Evolutionary conservation across 306 rosid species (phyloP).

Genomic region (Erythrophleum fordii): DNA sequence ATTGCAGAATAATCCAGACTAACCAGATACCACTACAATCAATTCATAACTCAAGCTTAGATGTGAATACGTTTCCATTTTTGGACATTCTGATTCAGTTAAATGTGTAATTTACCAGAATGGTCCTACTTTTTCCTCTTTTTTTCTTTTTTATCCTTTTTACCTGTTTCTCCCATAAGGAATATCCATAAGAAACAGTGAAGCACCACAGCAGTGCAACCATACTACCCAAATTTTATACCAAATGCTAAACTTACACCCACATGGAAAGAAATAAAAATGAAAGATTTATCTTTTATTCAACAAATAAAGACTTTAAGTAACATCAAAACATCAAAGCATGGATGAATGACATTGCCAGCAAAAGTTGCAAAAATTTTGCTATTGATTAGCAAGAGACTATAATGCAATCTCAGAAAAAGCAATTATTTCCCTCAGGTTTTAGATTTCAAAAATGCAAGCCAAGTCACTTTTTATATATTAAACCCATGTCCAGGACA

Average conservation of each 20-base stretch:
- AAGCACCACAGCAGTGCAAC: not conserved
- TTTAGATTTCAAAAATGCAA: not conserved
- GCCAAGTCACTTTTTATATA: not conserved
- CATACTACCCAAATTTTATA: not conserved
- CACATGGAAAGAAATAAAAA: not conserved
- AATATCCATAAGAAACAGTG: not conserved
- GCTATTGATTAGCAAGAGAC: not conserved
- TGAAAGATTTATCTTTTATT: not conserved
- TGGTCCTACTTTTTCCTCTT: not conserved
- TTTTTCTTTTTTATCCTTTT: too few relatives aligned
- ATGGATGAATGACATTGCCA: not conserved
- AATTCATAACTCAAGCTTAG: not conserved
- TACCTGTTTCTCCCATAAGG: not conserved
- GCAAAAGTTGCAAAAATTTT: not conserved
- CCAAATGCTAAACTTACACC: not conserved
- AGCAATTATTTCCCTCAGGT: not conserved
- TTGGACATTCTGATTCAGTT: not conserved
- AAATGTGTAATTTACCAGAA: not conserved
- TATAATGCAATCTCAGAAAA: not conserved
- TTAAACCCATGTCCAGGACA: not conserved
- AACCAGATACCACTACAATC: not conserved
- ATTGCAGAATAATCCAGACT: not conserved
- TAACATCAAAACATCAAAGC: not conserved
- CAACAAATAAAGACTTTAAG: not conserved
- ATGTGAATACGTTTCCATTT: not conserved